Conservation (phyloP, 495 filamentous ascomycete genomes). For the Letharia lupina region DNA sequence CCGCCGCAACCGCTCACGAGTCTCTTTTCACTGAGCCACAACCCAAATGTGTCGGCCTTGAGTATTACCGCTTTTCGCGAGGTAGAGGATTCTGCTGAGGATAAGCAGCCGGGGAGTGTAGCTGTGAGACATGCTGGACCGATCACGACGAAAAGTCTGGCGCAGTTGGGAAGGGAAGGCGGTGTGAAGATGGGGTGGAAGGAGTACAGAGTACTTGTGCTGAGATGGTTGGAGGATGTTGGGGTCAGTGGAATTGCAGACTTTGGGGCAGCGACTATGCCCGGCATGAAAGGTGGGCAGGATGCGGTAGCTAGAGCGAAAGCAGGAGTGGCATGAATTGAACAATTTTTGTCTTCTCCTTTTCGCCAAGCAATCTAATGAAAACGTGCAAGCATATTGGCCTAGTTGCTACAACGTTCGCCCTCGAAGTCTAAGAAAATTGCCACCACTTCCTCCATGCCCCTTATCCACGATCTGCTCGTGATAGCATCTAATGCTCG, state of each 20-base stretch:
- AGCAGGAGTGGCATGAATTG: neutral
- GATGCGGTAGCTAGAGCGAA: slow-evolving; percentile 4
- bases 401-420: slow-evolving; percentile 15
- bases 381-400: slow-evolving; percentile 13
- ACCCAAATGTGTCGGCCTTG: slow-evolving; percentile 57
- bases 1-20: slow-evolving; percentile 42
- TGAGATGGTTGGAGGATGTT: slow-evolving; percentile 57
- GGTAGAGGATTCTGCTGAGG: slow-evolving; percentile 61
- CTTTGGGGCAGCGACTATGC: slow-evolving; percentile 81
- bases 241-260: slow-evolving; percentile 59
- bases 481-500: slow-evolving; percentile 17
- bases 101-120: slow-evolving; percentile 40
- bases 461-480: slow-evolving; percentile 13
- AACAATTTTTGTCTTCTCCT: slow-evolving; percentile 16
- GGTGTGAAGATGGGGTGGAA: slow-evolving; percentile 62
- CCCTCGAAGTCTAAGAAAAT: slow-evolving; percentile 14
- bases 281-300: slow-evolving; percentile 32
- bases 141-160: slow-evolving; percentile 60
- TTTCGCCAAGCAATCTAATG: slow-evolving; percentile 15
- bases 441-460: slow-evolving; percentile 10
- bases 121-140: slow-evolving; percentile 61
- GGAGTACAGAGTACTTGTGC: slow-evolving; percentile 65
- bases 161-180: slow-evolving; percentile 53
- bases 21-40: slow-evolving; percentile 63
- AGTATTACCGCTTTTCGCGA: slow-evolving; percentile 59